A percentile compares a stretch with the other conserved stretches of the same genome.
Evolutionary conservation across 768 basidiomycete genomes (phyloP).

Genomic region (Hydnum rufescens): DNA sequence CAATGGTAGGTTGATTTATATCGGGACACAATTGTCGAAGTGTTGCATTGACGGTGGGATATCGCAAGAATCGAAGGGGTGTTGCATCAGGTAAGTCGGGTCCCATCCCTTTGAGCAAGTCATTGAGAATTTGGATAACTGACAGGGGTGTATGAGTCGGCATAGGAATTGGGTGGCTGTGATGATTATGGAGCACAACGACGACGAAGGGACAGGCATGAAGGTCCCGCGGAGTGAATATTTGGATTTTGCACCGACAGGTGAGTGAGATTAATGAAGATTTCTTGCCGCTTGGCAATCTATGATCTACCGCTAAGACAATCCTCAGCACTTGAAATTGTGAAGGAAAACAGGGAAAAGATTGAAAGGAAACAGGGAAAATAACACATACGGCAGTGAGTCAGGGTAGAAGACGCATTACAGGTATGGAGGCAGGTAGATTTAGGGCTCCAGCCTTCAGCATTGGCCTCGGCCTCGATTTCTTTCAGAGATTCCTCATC

Average conservation of each 20-base stretch:
- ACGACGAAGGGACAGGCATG: neutral
- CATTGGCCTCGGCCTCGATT: neutral
- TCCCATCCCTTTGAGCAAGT: neutral
- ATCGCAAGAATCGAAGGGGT: neutral
- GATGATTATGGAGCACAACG: neutral
- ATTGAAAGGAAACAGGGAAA: neutral
- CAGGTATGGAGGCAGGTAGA: neutral
- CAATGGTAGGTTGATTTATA: neutral
- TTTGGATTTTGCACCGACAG: neutral
- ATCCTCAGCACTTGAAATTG: no score
- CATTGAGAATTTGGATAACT: neutral
- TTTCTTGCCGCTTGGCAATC: neutral
- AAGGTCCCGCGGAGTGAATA: neutral
- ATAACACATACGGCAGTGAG: neutral
- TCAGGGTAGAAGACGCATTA: neutral
- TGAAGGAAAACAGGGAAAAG: neutral
- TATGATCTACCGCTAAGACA: neutral
- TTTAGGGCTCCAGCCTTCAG: neutral
- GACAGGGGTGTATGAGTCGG: neutral
- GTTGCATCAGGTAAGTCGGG: neutral
- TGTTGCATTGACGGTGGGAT: neutral
- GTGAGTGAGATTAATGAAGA: neutral
- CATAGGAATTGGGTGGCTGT: neutral
- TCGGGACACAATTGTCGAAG: neutral
- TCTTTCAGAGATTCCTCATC: neutral